Base-by-base conservation (phyloP, 1,284 basidiomycete genomes). In the Somion occarium region DNA sequence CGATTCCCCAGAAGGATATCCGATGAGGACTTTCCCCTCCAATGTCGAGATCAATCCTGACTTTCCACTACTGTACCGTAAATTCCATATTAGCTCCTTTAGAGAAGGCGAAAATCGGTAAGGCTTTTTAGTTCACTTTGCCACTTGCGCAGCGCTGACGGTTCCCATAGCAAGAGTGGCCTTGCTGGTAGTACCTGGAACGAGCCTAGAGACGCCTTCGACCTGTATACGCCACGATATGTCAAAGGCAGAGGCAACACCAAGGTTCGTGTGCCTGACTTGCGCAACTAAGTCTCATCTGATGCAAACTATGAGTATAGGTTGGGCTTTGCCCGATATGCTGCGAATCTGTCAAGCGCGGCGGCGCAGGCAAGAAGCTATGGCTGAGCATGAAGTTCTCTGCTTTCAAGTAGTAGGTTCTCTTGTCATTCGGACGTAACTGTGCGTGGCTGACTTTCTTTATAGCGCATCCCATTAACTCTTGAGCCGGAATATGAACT, bases 341-440 rank as follows among this genome's bases (percentile, higher is more conserved):
- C 61, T 66, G 80, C 41, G 88, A 91, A 66, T 62, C 70, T 26
- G 64, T 62, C 5, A 69, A 69, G 38, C 74, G 87, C 11, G 87
- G 88, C 1, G 88, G 89, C 0, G 77, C 78, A 53, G 79, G 79
- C 5, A 78, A 76, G 59, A 72, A 73, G 34, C 58, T 84, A 26
- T 90, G 89, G 86, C 66, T 90, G 20, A 78, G 80, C 1, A 90
- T 83, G 79, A 90, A 91, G 61, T 83, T 86, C 60, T 87, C 83
- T 20, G 88, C 87, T 22, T 91, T 83, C 70, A 90, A 89, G 88
- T 90, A 69, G 83, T 82, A 58, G 42, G 60, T 61, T 26, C 34
- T 45, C 54, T n/a, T n/a, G n/a, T n/a, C n/a, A n/a, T n/a, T n/a
- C n/a, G n/a, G n/a, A n/a, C n/a, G n/a, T n/a, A n/a, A n/a, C n/a